A percentile compares a stretch with the other conserved stretches of the same genome.
Evolutionary conservation across 495 filamentous ascomycete genomes (phyloP).

Genomic region (Aspergillus wentii): DNA sequence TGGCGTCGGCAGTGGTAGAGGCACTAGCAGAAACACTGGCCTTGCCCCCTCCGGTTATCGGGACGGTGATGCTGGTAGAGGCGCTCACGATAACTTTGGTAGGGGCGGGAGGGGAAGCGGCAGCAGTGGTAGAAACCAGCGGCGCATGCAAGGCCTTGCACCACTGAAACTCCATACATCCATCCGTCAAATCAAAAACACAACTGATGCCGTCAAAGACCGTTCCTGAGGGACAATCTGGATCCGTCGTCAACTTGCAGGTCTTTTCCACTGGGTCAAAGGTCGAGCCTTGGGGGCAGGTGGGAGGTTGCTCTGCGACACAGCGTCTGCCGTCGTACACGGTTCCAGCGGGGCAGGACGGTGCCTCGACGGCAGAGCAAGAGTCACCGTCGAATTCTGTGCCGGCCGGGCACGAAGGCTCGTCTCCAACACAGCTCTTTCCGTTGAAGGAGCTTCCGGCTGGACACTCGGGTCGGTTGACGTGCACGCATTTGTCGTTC

Average conservation of each 20-base stretch:
- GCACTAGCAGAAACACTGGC: too few species aligned
- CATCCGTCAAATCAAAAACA: too few species aligned
- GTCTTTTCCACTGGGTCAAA: neutral
- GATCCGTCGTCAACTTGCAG: neutral
- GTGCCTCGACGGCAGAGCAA: neutral
- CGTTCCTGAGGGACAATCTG: slow-evolving; percentile 1
- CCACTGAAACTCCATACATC: too few species aligned
- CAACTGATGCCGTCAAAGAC: slow-evolving; percentile 6
- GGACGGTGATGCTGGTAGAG: too few species aligned
- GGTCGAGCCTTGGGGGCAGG: slow-evolving; percentile 1
- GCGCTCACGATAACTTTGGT: too few species aligned
- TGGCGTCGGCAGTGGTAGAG: too few species aligned
- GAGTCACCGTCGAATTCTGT: slow-evolving; percentile 4
- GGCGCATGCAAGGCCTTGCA: too few species aligned
- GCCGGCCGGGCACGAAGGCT: slow-evolving; percentile 3
- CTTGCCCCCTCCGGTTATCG: too few species aligned
- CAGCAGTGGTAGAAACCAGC: too few species aligned
- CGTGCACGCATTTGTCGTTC: slow-evolving; percentile 4
- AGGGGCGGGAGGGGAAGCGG: too few species aligned
- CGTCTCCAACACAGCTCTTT: slow-evolving; percentile 1
- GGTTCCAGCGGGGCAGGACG: neutral
- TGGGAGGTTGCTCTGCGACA: neutral
- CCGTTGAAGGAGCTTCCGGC: slow-evolving; percentile 4
- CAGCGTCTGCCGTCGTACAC: slow-evolving; percentile 6
- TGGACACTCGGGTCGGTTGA: slow-evolving; percentile 2